These are phyloP conservation scores for Melaleuca quinquenervia DNA, from an alignment of 345 rosid species.

Conservation along the genomic window DNA sequence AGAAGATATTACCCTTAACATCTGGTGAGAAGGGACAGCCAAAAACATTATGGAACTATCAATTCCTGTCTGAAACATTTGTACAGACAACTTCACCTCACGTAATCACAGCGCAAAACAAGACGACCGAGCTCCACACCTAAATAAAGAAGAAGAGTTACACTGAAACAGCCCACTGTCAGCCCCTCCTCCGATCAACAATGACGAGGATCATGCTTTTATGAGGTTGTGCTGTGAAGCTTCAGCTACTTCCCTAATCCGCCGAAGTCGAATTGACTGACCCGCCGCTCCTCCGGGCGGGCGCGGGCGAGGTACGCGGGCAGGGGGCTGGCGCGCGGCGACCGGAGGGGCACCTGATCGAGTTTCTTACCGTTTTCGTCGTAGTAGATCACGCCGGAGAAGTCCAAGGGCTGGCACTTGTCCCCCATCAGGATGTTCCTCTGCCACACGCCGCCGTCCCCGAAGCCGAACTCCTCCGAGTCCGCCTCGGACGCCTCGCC, in stretches of 20 bases:
- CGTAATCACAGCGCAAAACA: neutral
- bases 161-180: neutral
- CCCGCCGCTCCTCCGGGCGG: neutral
- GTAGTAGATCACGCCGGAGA: constrained; percentile 87
- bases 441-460: constrained; percentile 91
- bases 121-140: neutral
- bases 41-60: neutral
- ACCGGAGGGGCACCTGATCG: constrained; percentile 46
- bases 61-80: neutral
- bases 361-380: constrained; percentile 63
- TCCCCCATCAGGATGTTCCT: constrained; percentile 87
- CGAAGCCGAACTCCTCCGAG: constrained; percentile 19
- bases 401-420: constrained; percentile 85
- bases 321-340: constrained; percentile 80
- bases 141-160: neutral
- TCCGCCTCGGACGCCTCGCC: constrained; percentile 2
- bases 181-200: neutral
- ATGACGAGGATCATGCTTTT: neutral
- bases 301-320: constrained; percentile 23
- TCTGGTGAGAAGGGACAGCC: neutral
- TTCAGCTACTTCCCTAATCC: neutral
- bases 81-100: neutral
- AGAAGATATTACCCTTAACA: too few species aligned
- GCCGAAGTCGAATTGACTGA: neutral
- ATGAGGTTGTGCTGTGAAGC: neutral